Evolutionary conservation across 1,284 basidiomycete species (phyloP).

Genomic region (Cerrena zonata): DNA sequence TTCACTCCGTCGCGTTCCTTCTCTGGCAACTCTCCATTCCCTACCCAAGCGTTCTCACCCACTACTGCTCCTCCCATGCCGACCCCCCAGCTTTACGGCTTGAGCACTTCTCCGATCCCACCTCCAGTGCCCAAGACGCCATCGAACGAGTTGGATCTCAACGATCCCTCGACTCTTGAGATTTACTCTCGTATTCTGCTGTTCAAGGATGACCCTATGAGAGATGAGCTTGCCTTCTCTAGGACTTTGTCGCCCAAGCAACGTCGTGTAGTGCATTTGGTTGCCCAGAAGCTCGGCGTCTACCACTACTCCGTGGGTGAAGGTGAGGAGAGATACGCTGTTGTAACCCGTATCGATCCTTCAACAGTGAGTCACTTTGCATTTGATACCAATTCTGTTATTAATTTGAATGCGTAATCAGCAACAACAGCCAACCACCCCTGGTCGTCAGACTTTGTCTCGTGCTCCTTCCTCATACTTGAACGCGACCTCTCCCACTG

Average conservation of each 20-base stretch:
- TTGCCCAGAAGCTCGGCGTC: constrained; percentile 92
- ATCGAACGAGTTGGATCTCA: constrained; percentile 82
- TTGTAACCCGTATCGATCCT: constrained; percentile 83
- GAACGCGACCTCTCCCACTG: constrained; percentile 45
- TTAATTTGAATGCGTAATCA: constrained; percentile 21
- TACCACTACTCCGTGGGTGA: constrained; percentile 92
- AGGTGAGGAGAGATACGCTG: constrained; percentile 87
- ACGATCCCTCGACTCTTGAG: constrained; percentile 91
- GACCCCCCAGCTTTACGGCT: constrained; percentile 48
- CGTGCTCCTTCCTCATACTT: constrained; percentile 72
- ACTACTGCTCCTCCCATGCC: constrained; percentile 56
- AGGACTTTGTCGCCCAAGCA: constrained; percentile 80
- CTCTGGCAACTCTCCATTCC: constrained; percentile 54
- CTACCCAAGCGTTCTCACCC: constrained; percentile 55
- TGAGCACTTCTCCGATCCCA: constrained; percentile 41
- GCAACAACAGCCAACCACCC: constrained; percentile 17
- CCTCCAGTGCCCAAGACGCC: constrained; percentile 55
- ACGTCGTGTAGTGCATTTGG: constrained; percentile 87
- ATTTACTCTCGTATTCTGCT: constrained; percentile 95
- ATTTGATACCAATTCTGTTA: constrained; percentile 6
- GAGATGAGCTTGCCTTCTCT: constrained; percentile 95
- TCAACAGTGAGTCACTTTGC: constrained; percentile 46
- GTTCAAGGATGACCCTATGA: constrained; percentile 97
- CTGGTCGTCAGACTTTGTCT: constrained; percentile 52
- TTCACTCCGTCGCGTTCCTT: constrained; percentile 64